These are phyloP conservation scores for Phanerochaete carnosa DNA, from an alignment of 768 basidiomycete species.

Conservation along the genomic window DNA sequence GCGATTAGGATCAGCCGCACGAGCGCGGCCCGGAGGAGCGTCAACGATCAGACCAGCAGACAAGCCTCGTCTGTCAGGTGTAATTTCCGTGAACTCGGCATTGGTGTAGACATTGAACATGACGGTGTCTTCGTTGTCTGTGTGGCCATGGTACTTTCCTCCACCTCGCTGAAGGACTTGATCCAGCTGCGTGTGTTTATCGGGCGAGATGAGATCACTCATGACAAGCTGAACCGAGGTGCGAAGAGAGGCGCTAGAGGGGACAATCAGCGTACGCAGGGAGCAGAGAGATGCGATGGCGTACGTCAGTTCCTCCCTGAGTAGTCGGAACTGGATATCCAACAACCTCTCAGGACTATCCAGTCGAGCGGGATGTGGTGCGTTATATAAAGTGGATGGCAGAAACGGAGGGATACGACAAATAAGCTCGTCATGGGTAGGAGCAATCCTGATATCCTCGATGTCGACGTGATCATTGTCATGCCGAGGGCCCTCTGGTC, in stretches of 20 bases:
- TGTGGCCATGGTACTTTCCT: slow-evolving; percentile 47
- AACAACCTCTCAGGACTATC: slow-evolving; percentile 62
- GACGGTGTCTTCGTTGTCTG: slow-evolving; percentile 40
- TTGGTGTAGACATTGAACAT: slow-evolving; percentile 68
- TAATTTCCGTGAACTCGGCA: slow-evolving; percentile 41
- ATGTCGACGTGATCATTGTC: slow-evolving; percentile 45
- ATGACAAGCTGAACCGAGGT: slow-evolving; percentile 13
- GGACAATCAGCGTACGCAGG: not conserved
- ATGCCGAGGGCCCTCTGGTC: slow-evolving; percentile 53
- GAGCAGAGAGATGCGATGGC: slow-evolving; percentile 14
- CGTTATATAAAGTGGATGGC: slow-evolving; percentile 54
- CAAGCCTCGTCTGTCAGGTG: slow-evolving; percentile 50
- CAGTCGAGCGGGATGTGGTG: slow-evolving; percentile 56
- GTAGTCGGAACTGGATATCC: slow-evolving; percentile 71
- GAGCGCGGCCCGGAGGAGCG: slow-evolving; percentile 48
- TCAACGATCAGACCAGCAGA: slow-evolving; percentile 43
- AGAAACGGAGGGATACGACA: slow-evolving; percentile 49
- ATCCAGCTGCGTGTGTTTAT: slow-evolving; percentile 35
- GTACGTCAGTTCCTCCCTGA: slow-evolving; percentile 72
- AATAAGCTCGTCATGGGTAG: slow-evolving; percentile 65
- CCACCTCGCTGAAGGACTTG: slow-evolving; percentile 46
- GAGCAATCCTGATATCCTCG: slow-evolving; percentile 56
- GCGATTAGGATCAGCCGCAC: slow-evolving; percentile 31
- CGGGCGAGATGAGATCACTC: slow-evolving; percentile 15
- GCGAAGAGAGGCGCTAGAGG: slow-evolving; percentile 16